Evolutionary conservation across 768 basidiomycete genomes (phyloP).

Genomic region (Cystobasidium tubakii): DNA sequence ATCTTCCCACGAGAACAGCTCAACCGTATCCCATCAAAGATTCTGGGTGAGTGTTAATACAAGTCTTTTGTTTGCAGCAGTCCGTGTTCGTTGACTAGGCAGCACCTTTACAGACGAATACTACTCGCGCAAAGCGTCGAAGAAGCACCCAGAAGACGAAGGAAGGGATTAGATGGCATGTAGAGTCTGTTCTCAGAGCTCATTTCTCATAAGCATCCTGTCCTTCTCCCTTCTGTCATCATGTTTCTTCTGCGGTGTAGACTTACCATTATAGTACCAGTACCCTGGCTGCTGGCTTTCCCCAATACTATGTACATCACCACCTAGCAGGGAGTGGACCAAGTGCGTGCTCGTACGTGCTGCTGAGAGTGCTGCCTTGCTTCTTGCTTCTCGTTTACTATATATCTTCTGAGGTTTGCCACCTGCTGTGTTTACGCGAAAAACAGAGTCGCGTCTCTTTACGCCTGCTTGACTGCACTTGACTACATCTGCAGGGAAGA

Average conservation of each 20-base stretch:
- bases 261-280: too few relatives aligned
- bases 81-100: neutral
- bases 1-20: conserved; percentile 99
- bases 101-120: conserved; percentile 35
- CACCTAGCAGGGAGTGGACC: too few relatives aligned
- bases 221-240: neutral
- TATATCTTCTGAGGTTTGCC: neutral
- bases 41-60: conserved; percentile 38
- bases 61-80: neutral
- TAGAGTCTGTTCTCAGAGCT: neutral
- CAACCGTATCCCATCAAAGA: conserved; percentile 92
- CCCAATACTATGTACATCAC: too few relatives aligned
- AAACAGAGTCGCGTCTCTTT: neutral
- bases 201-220: neutral
- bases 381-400: too few relatives aligned
- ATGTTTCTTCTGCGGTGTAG: too few relatives aligned
- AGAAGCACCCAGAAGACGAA: conserved; percentile 37
- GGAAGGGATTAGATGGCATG: conserved; percentile 40
- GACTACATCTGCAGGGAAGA: neutral
- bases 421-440: neutral
- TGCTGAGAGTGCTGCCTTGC: too few relatives aligned
- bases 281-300: too few relatives aligned
- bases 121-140: conserved; percentile 41
- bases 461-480: neutral
- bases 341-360: too few relatives aligned